Conservation (phyloP, 768 basidiomycete genomes). For the Hebeloma cylindrosporum region DNA sequence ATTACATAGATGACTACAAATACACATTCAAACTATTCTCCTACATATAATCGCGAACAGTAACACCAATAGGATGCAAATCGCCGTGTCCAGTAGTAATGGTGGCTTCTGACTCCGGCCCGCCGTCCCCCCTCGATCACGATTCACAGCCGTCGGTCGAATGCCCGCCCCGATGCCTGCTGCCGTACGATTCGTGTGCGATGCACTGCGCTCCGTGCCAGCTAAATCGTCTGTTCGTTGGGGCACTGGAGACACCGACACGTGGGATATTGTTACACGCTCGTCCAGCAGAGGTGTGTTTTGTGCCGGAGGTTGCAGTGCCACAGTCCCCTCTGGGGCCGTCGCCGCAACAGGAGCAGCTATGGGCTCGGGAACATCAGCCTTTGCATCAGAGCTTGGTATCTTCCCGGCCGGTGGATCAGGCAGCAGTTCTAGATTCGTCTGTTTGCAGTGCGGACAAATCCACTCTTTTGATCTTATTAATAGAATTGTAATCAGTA, state of each 20-base stretch:
- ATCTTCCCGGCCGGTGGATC: conserved; percentile 44
- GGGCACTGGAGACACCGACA: too few species aligned
- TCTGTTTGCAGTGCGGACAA: conserved; percentile 69
- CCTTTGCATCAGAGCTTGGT: conserved; percentile 3
- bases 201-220: too few species aligned
- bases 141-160: too few species aligned
- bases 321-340: neutral
- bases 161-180: too few species aligned
- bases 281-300: too few species aligned
- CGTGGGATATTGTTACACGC: too few species aligned
- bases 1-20: too few species aligned
- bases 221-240: too few species aligned
- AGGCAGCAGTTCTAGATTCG: conserved; percentile 70
- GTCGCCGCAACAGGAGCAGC: neutral
- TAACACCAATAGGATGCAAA: conserved; percentile 69
- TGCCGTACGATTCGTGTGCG: too few species aligned
- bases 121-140: conserved; percentile 5
- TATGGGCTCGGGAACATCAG: conserved; percentile 6
- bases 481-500: conserved; percentile 1
- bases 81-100: conserved; percentile 68
- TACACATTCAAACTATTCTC: conserved; percentile 45
- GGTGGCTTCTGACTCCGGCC: conserved; percentile 45
- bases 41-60: conserved; percentile 68
- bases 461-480: conserved; percentile 77
- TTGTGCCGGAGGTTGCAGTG: too few species aligned